Evolutionary conservation across 208 protist species (phyloP).

Genomic region (Crithidia brevicula): DNA sequence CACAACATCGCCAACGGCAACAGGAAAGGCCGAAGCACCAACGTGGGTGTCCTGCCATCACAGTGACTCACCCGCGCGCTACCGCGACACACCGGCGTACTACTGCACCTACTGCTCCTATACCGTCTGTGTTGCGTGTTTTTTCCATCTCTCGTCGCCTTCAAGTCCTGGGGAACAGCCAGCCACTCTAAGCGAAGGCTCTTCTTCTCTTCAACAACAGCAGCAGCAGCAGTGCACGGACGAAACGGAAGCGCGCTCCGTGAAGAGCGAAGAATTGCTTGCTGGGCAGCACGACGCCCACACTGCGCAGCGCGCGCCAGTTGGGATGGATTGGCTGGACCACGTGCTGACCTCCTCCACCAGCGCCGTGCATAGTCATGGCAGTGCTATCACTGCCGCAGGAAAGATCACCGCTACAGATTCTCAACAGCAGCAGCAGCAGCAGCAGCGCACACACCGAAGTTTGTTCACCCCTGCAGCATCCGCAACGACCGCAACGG

Average conservation of each 20-base stretch:
- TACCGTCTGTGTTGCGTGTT: slow-evolving; percentile 71
- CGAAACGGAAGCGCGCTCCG: too few relatives aligned
- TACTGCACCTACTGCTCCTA: slow-evolving; percentile 88
- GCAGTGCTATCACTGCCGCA: neutral
- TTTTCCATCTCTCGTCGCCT: slow-evolving; percentile 30
- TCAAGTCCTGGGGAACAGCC: too few relatives aligned
- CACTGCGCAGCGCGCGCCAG: too few relatives aligned
- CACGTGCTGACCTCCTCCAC: slow-evolving; percentile 11
- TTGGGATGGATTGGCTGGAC: slow-evolving; percentile 32
- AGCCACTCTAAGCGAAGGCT: too few relatives aligned
- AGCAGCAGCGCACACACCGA: too few relatives aligned
- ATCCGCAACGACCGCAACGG: too few relatives aligned
- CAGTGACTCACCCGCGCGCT: slow-evolving; percentile 51
- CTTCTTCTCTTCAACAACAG: too few relatives aligned
- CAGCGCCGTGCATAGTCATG: slow-evolving; percentile 10
- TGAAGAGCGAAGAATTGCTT: too few relatives aligned
- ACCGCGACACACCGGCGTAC: slow-evolving; percentile 65
- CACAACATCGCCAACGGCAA: neutral
- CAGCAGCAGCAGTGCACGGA: too few relatives aligned
- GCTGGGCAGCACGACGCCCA: too few relatives aligned
- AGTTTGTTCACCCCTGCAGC: too few relatives aligned
- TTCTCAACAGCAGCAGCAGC: slow-evolving; percentile 5
- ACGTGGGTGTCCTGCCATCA: slow-evolving; percentile 46
- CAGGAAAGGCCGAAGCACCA: neutral
- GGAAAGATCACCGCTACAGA: too few relatives aligned